These are phyloP conservation scores for Colletotrichum sp. DNA, from an alignment of 2,329 filamentous ascomycete genomes.

Conservation along the genomic window DNA sequence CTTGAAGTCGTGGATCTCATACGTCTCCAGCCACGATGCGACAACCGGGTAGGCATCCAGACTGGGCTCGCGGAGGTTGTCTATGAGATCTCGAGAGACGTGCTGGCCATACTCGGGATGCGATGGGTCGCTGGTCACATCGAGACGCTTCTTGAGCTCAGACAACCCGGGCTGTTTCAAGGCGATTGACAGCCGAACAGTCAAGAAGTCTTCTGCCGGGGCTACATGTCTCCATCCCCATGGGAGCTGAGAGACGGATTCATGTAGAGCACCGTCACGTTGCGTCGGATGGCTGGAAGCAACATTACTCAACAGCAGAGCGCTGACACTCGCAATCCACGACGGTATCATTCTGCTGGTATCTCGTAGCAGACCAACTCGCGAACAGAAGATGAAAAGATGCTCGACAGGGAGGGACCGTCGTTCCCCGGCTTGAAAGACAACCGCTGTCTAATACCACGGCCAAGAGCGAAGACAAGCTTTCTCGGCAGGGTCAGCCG, in stretches of 20 bases:
- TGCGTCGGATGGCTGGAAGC: neutral
- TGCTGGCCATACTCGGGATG: conserved; percentile 22
- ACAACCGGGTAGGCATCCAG: conserved; percentile 38
- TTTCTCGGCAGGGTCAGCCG: neutral
- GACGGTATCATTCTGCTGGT: neutral
- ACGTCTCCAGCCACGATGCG: conserved; percentile 44
- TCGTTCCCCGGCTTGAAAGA: neutral
- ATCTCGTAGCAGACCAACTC: neutral
- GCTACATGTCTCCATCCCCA: neutral
- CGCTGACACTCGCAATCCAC: neutral
- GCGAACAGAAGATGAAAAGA: neutral
- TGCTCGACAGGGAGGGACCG: neutral
- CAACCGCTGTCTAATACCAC: neutral
- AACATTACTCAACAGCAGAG: neutral
- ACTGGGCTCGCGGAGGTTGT: conserved; percentile 38
- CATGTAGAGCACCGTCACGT: neutral
- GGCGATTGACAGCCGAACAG: conserved; percentile 8
- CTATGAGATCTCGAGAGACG: conserved; percentile 40
- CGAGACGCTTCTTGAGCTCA: conserved; percentile 16
- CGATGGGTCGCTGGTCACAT: conserved; percentile 22
- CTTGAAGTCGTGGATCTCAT: conserved; percentile 36
- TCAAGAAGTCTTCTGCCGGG: neutral
- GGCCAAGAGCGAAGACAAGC: neutral
- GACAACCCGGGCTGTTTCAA: conserved; percentile 18
- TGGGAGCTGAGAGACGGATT: neutral